phyloP scores from a whole-genome alignment of 2,329 filamentous ascomycete species.

The Scolecobasidium constrictum region DNA sequence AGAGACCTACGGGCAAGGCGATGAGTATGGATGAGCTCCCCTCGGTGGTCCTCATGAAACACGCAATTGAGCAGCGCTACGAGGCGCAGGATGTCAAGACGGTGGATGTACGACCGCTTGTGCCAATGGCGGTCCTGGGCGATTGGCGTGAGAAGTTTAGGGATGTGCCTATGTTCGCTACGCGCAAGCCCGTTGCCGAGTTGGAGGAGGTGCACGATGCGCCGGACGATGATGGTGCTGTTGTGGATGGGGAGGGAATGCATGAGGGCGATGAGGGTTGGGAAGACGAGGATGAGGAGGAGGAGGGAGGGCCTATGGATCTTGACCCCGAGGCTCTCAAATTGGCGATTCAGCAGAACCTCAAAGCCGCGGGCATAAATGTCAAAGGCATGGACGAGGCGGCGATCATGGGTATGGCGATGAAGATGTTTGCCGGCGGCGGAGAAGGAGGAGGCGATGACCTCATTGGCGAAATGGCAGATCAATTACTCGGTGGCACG shows the following conservation, averaged over 20 bases:
- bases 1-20: neutral
- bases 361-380: neutral
- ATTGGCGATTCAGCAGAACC: conserved; percentile 7
- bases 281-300: conserved; percentile 10
- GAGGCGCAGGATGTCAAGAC: neutral
- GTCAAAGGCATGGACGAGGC: conserved; percentile 7
- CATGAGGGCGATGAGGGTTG: conserved; percentile 2
- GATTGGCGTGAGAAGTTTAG: conserved; percentile 32
- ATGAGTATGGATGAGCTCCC: conserved; percentile 1
- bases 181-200: neutral
- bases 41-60: conserved; percentile 2
- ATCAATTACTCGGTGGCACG: conserved; percentile 1
- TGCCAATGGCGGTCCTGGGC: conserved; percentile 29
- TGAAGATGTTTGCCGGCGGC: conserved; percentile 4
- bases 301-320: conserved; percentile 1
- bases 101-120: conserved; percentile 11
- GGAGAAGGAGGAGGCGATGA: conserved; percentile 9
- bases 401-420: conserved; percentile 4
- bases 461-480: conserved; percentile 5
- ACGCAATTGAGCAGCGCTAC: neutral
- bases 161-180: conserved; percentile 2
- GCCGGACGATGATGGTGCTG: conserved; percentile 8
- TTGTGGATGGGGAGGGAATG: conserved; percentile 1
- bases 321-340: conserved; percentile 9
- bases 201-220: conserved; percentile 4